Evolutionary conservation across 2,329 filamentous ascomycete species (phyloP).

Genomic region (Pseudocercospora pini-densiflorae): DNA sequence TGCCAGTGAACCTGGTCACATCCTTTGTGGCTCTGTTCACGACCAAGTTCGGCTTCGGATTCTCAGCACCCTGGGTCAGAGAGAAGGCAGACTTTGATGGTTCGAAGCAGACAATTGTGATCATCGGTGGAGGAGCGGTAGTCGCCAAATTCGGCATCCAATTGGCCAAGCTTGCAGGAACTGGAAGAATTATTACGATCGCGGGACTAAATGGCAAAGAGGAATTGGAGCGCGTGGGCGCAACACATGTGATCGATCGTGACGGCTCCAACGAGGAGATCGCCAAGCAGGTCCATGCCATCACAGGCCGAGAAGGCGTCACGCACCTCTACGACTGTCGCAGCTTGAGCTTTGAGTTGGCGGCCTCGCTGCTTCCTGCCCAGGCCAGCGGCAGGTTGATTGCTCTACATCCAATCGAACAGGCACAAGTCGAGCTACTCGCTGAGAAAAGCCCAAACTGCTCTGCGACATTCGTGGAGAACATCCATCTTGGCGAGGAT

Average conservation of each 20-base stretch:
- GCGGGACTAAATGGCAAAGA: neutral
- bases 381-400: neutral
- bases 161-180: conserved; percentile 15
- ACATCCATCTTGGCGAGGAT: neutral
- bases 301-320: conserved; percentile 6
- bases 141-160: conserved; percentile 15
- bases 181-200: conserved; percentile 11
- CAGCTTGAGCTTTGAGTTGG: conserved; percentile 12
- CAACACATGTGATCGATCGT: conserved; percentile 10
- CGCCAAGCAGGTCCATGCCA: conserved; percentile 2
- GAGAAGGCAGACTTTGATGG: neutral
- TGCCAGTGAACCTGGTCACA: conserved; percentile 14
- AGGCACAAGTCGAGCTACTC: neutral
- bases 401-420: conserved; percentile 7
- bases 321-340: conserved; percentile 10
- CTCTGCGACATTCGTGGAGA: conserved; percentile 7
- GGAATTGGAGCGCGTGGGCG: conserved; percentile 11
- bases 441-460: neutral
- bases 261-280: neutral
- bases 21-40: conserved; percentile 13
- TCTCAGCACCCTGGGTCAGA: neutral
- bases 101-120: neutral
- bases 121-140: conserved; percentile 12
- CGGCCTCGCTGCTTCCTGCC: conserved; percentile 5
- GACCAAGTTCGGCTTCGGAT: neutral